Conservation (phyloP, 2,329 filamentous ascomycete genomes). For the Fusarium sp. region DNA sequence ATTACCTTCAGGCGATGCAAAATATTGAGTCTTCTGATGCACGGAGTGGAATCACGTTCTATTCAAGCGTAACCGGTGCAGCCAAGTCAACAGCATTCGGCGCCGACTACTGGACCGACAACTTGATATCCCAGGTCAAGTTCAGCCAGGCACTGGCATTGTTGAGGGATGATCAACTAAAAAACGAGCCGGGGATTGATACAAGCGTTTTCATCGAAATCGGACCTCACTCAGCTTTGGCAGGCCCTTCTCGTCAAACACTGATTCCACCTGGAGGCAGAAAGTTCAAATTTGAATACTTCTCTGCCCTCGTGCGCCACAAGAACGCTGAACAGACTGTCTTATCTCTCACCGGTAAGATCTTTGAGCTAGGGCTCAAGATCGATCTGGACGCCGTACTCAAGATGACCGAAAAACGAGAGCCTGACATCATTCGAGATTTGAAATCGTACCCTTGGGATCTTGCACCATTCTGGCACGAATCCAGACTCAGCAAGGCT, state of each 20-base stretch:
- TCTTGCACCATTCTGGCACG: conserved; percentile 10
- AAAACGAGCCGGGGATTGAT: background rate
- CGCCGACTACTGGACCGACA: background rate
- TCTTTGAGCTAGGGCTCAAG: background rate
- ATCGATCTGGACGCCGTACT: background rate
- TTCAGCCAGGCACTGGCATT: conserved; percentile 1
- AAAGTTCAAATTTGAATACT: background rate
- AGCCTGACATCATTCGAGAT: background rate
- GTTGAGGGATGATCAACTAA: background rate
- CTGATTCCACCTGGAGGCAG: background rate
- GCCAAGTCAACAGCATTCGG: background rate
- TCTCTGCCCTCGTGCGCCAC: background rate
- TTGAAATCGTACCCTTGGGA: conserved; percentile 1
- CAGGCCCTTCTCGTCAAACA: background rate
- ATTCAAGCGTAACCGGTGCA: background rate
- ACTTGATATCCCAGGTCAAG: background rate
- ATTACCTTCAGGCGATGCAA: background rate
- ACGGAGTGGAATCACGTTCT: background rate
- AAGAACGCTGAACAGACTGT: background rate
- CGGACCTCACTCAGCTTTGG: background rate
- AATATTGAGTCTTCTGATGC: background rate
- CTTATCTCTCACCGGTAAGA: background rate
- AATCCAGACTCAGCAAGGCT: conserved; percentile 11
- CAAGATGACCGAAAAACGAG: background rate
- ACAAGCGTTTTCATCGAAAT: background rate